Evolutionary conservation across 768 basidiomycete genomes (phyloP).

Genomic region (Boletus tylopilopsis): DNA sequence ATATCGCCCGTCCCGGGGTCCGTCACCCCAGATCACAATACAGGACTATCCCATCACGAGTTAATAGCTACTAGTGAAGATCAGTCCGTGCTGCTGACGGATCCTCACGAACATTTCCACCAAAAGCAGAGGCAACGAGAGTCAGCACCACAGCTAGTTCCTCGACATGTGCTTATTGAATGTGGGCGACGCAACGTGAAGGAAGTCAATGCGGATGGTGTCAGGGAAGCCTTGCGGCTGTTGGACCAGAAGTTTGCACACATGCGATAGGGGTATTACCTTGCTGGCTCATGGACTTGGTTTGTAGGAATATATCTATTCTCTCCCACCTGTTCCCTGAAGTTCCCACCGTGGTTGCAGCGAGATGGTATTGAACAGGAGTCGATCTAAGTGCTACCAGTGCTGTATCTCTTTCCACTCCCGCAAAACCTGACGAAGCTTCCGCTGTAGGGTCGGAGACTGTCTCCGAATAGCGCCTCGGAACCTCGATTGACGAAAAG

Average conservation of each 20-base stretch:
- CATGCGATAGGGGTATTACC: conserved; percentile 20
- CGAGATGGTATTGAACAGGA: too few species aligned
- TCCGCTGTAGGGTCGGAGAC: conserved; percentile 30
- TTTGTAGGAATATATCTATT: conserved; percentile 1
- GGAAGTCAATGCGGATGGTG: conserved; percentile 69
- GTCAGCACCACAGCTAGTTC: conserved; percentile 51
- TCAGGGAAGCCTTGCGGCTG: conserved; percentile 70
- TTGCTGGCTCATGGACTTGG: not conserved
- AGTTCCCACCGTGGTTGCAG: too few species aligned
- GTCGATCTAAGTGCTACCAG: conserved; percentile 1
- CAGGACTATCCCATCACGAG: conserved; percentile 11
- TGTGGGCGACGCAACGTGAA: conserved; percentile 60
- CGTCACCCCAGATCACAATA: conserved; percentile 43
- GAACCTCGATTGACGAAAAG: conserved; percentile 38
- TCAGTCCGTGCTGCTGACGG: conserved; percentile 45
- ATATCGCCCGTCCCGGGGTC: conserved; percentile 52
- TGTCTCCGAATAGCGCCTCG: conserved; percentile 10
- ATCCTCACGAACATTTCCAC: conserved; percentile 51
- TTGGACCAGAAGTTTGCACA: conserved; percentile 62
- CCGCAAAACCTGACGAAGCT: conserved; percentile 30
- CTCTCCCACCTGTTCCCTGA: too few species aligned
- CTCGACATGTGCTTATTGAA: conserved; percentile 56
- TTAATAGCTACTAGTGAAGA: conserved; percentile 18
- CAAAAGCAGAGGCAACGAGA: conserved; percentile 39
- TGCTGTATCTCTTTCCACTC: conserved; percentile 22